Evolutionary conservation across 1,284 basidiomycete genomes (phyloP), one percentile per base, ranked within the genome.

Genomic region (Cutaneotrichosporon dermatis): DNA sequence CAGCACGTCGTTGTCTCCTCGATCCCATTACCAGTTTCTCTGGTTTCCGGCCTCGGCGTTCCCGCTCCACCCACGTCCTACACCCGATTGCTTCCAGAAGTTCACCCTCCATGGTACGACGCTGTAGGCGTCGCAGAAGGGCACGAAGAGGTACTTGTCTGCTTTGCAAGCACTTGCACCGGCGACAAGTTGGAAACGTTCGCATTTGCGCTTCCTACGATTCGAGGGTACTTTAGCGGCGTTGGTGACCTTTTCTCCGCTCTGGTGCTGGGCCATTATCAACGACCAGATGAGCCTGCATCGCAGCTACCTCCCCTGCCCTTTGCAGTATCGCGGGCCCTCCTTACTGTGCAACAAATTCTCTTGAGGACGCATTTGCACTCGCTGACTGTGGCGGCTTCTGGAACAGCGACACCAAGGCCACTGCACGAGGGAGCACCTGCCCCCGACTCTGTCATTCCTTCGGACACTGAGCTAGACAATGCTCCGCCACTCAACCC

Each of bases 161-260:
- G 90, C 75, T 85, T 94, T 57, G 82, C 72, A 3, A 74, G 72
- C 85, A 56, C 46, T 39, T 54, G 66, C 55, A 44, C 33, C 56
- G 12, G 70, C 34, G 51, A 66, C 46, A 36, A 70, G 4, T 74
- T 80, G 43, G 65, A 70, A 13, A 77, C 94, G 15, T 83, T 89
- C 76, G 85, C 86, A 0, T 84, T 86, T 66, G 83, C 82, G 48
- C 86, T 98, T 9, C 88, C 90, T 0, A 84, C 88, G 45, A 83
- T 97, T 34, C 85, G 88, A 16, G 92, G 92, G 8, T 96, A 97
- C 79, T 99, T 95, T 75, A 90, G 90, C 9, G 96, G 95, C 34
- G 94, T 97, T 3, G 96, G 95, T 10, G 95, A 99, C 75, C 84
- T 98, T 54, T 99, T 99, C 80, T 93, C 94, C 2, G 91, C 96